Evolutionary conservation across 2,329 filamentous ascomycete genomes (phyloP).

Genomic region (Aspergillus sp.): DNA sequence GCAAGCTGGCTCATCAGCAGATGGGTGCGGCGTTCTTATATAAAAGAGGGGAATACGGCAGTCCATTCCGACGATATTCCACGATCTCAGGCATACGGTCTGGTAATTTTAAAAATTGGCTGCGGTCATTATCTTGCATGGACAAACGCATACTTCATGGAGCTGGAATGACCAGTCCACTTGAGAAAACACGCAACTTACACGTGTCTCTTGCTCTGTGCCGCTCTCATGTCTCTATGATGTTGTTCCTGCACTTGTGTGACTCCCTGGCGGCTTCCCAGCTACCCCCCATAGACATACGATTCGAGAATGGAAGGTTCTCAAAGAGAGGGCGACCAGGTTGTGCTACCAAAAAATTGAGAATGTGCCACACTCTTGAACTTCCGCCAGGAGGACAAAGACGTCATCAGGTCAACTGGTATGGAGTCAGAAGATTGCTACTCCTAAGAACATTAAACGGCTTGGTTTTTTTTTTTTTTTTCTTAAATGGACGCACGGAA

Average conservation of each 20-base stretch:
- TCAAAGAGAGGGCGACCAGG: constrained; percentile 29
- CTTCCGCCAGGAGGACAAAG: no score
- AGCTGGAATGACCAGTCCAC: not conserved
- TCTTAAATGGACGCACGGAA: no score
- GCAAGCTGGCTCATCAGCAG: constrained; percentile 25
- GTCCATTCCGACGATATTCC: constrained; percentile 41
- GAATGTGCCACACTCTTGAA: no score
- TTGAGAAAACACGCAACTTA: constrained; percentile 37
- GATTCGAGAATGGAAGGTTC: constrained; percentile 32
- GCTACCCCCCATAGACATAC: constrained; percentile 43
- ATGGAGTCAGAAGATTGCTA: no score
- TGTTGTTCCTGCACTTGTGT: constrained; percentile 33
- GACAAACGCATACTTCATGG: not conserved
- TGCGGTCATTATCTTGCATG: constrained; percentile 23
- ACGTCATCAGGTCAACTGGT: no score
- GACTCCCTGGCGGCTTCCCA: constrained; percentile 44
- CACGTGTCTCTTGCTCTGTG: constrained; percentile 39
- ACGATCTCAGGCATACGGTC: constrained; percentile 35
- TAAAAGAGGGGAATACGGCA: constrained; percentile 43
- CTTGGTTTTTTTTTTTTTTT: no score
- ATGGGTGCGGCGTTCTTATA: constrained; percentile 42
- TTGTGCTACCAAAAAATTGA: no score
- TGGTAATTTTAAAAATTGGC: constrained; percentile 42
- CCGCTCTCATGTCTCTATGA: constrained; percentile 47
- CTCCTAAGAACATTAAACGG: no score